Evolutionary conservation across 23 red algal species (phyloP), one percentile per base, ranked within the genome.

Genomic region (Cyanidioschyzon merolae): DNA sequence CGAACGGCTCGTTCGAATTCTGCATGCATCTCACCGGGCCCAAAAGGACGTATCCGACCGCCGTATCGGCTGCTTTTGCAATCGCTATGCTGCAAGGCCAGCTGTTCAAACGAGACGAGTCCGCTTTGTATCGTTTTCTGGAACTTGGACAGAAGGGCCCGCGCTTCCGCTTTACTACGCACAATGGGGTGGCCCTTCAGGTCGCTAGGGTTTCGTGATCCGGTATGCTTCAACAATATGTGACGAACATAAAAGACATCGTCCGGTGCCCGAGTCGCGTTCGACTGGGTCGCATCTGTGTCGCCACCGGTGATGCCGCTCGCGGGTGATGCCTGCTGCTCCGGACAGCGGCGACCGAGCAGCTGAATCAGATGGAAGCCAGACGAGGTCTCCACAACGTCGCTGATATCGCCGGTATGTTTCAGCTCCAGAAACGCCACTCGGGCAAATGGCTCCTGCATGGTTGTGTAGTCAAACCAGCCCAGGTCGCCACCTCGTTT

Each of bases 381-480:
- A 34, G 75, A 82, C 27, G 88, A 54, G 16, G 90, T 95, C 50
- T 95, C 85, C 1, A 95, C 90, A 39, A 86, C 41, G 39, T 74
- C 90, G 39, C 83, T 87, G 50, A 95, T 75, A 50, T 95, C 85
- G 36, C 85, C 85, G 29, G 63, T 7, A 0, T 83, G 77, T n/a
- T 89, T 68, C 26, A 95, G 77, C 29, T 32, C 32, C 68, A 30
- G 77, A 77, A 89, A 95, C 37, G 90, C 83, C 41, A 68, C 82
- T 39, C 85, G 85, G 41, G 88, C 84, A 40, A 95, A 95, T 0
- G 90, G 81, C 34, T 81, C 80, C 77, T 89, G 85, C 90, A 95
- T 95, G 32, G 74, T 51, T 17, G 79, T 85, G 40, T 59, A 85
- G 27, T 41, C 82, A 68, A 95, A 95, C 32, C 57, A 54, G 58